Base-by-base conservation (phyloP, 306 rosid species). In the Fagus sylvatica region DNA sequence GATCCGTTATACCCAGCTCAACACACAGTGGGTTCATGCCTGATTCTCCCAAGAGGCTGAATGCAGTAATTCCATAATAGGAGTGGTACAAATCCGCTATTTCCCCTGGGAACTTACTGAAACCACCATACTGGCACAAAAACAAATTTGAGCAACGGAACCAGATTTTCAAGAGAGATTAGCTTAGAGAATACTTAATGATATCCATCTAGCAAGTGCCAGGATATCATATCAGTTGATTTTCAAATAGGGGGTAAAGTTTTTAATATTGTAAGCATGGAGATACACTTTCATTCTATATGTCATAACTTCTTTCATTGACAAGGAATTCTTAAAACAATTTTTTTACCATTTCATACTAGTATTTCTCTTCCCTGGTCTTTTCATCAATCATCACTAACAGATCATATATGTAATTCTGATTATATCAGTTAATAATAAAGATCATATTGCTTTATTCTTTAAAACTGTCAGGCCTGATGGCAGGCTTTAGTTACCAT, bases 31-130 rank as follows among this genome's bases (percentile, higher is more conserved):
- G 73, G 37, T 72, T 87, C 80, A 91, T 76, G 79, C 88, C 77
- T 32, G 89, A 88, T 83, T 95, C 97, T 86, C 86, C 91, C 84
- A 91, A 64, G 51, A 95, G 81, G 86, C 99, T 88, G 92, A 95
- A 91, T 69, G 97, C 94, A 17, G 96, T 83, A 43, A 87, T 78
- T 73, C 98, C 97, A 73, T 93, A 95, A 80, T 82, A 93, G 48
- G 97, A 83, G 87, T 95, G 98, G 76, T 94, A 93, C 19, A 95
- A 77, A 77, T 95, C 97, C 6, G 98, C 94, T 64, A 84, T 40
- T 12, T 84, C 78, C 67, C 86, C 86, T 3, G 97, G 98, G 57
- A 85, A 86, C 90, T 95, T 95, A 69, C 95, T 81, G 89, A 93
- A 93, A 74, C 99, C 98, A 64, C 98, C 99, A 79, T 83, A 91